phyloP scores from a whole-genome alignment of 2,329 filamentous ascomycete species.

The Aureobasidium sp. region DNA sequence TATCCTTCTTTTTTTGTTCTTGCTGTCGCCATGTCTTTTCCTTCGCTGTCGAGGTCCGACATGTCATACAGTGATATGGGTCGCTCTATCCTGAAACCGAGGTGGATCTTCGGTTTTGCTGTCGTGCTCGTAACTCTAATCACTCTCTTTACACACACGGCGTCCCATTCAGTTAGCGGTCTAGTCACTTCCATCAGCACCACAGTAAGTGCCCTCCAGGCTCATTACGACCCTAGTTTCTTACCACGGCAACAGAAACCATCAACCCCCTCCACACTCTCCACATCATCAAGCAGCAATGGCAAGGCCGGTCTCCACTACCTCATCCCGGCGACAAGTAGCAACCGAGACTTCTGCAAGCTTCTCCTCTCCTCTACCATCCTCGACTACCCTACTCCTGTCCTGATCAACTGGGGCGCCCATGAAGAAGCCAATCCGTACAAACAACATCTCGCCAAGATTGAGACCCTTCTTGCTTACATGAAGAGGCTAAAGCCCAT shows the following conservation, averaged over 20 bases:
- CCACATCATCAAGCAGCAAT: background rate
- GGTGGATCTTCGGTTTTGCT: slow-evolving; percentile 8
- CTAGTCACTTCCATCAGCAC: background rate
- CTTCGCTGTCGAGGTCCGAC: background rate
- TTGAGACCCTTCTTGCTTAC: slow-evolving; percentile 41
- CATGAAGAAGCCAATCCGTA: slow-evolving; percentile 26
- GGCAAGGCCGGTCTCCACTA: slow-evolving; percentile 41
- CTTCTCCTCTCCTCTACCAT: slow-evolving; percentile 50
- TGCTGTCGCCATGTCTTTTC: background rate
- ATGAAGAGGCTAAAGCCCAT: slow-evolving; percentile 29
- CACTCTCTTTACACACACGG: slow-evolving; percentile 1
- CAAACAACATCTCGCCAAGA: slow-evolving; percentile 37
- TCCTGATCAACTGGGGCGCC: slow-evolving; percentile 40
- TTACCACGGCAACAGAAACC: background rate
- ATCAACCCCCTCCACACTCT: background rate
- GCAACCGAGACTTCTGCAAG: slow-evolving; percentile 47
- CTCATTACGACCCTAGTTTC: background rate
- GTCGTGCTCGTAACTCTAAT: slow-evolving; percentile 9
- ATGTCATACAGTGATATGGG: slow-evolving; percentile 1
- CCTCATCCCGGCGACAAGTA: slow-evolving; percentile 43
- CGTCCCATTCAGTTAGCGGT: background rate
- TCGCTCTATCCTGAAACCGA: background rate
- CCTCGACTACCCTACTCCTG: slow-evolving; percentile 52
- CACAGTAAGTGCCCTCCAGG: background rate
- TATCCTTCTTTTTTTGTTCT: background rate